These are phyloP conservation scores for Saturnispora ahearnii DNA, from an alignment of 805 yeast species.

Conservation along the genomic window DNA sequence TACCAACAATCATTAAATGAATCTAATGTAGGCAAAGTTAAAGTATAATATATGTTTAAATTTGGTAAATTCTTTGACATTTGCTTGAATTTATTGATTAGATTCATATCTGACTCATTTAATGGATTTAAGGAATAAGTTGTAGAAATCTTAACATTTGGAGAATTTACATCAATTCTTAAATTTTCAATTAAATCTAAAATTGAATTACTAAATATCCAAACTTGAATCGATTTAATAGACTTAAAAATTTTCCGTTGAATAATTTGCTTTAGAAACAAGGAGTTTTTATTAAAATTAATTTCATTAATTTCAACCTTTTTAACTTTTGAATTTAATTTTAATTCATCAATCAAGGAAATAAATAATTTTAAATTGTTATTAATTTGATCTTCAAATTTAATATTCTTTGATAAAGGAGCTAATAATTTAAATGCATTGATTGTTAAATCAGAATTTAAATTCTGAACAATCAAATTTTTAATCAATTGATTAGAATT, in stretches of 20 bases:
- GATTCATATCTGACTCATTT: not conserved
- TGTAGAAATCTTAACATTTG: not conserved
- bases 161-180: not conserved
- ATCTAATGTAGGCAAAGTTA: constrained; percentile 6
- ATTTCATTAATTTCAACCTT: constrained; percentile 3
- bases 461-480: constrained; percentile 3
- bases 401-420: not conserved
- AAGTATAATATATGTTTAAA: constrained; percentile 2
- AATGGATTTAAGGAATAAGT: constrained; percentile 6
- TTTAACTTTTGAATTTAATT: not conserved
- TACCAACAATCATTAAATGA: constrained; percentile 3
- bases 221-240: not conserved
- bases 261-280: not conserved
- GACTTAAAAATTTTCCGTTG: not conserved
- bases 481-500: not conserved
- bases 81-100: not conserved
- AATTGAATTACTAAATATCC: constrained; percentile 6
- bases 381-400: constrained; percentile 5
- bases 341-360: not conserved
- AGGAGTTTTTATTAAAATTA: not conserved
- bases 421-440: constrained; percentile 2
- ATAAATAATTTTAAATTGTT: not conserved
- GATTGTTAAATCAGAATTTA: not conserved
- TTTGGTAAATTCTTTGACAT: not conserved
- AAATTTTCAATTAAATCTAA: not conserved